A percentile compares a stretch with the other conserved stretches of the same genome.
Evolutionary conservation across 2,329 filamentous ascomycete genomes (phyloP).

Genomic region (Kalmusia sp.): DNA sequence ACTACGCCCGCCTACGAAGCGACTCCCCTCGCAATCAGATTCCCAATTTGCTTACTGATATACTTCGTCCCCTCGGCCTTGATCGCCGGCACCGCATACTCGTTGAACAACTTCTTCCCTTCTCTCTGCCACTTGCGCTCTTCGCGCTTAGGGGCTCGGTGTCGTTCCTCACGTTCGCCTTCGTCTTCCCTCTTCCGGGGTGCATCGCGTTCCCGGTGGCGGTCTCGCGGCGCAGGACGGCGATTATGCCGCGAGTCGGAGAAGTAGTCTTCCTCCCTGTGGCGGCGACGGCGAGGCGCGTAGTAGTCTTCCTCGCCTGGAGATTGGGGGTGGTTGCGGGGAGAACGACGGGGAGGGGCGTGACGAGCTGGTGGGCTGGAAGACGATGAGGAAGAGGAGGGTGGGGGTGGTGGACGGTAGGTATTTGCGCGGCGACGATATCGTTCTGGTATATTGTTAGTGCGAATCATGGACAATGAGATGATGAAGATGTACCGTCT

Average conservation of each 20-base stretch:
- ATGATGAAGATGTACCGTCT: not conserved
- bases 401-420: conserved; percentile 2
- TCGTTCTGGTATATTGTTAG: conserved; percentile 3
- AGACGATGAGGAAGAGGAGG: conserved; percentile 3
- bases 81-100: conserved; percentile 6
- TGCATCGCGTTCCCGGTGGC: not conserved
- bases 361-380: conserved; percentile 13
- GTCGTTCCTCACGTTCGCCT: not conserved
- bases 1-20: not conserved
- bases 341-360: conserved; percentile 4
- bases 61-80: conserved; percentile 5
- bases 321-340: conserved; percentile 1
- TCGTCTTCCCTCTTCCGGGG: not conserved
- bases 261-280: conserved; percentile 21
- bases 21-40: not conserved
- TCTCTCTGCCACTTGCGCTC: conserved; percentile 4
- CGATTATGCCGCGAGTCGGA: conserved; percentile 22
- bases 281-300: conserved; percentile 9
- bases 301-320: conserved; percentile 14
- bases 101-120: conserved; percentile 5
- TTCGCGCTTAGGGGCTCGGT: not conserved
- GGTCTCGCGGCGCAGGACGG: conserved; percentile 1
- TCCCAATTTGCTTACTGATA: conserved; percentile 5
- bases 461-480: not conserved
- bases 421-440: conserved; percentile 9